Evolutionary conservation across 306 rosid genomes (phyloP).

Genomic region (Fragaria vesca): DNA sequence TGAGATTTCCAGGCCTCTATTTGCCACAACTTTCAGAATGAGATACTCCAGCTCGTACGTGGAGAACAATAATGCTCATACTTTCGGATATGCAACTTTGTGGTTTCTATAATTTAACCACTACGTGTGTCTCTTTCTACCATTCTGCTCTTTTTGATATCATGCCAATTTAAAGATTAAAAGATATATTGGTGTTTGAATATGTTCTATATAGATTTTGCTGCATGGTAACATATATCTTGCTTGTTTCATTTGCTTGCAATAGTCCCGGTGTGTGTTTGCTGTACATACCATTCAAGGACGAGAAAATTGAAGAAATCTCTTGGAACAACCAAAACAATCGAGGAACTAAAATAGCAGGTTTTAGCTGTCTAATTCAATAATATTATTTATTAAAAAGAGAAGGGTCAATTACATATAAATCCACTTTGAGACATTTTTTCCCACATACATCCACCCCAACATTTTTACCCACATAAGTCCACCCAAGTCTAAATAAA

Average conservation of each 20-base stretch:
- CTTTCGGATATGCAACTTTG: slow-evolving; percentile 12
- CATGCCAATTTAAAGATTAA: neutral
- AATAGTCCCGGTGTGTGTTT: neutral
- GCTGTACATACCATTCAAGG: neutral
- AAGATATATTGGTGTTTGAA: neutral
- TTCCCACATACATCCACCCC: too few relatives aligned
- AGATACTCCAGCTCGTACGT: slow-evolving; percentile 28
- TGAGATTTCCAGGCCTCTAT: slow-evolving; percentile 41
- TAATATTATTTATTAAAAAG: too few relatives aligned
- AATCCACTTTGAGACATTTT: too few relatives aligned
- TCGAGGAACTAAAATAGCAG: too few relatives aligned
- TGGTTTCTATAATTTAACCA: slow-evolving; percentile 4
- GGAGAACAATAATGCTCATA: slow-evolving; percentile 33
- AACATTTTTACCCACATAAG: too few relatives aligned
- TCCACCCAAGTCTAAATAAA: too few relatives aligned
- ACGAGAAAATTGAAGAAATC: neutral
- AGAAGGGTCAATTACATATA: too few relatives aligned
- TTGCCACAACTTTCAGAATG: slow-evolving; percentile 40
- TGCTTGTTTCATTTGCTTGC: neutral
- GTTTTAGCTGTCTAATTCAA: too few relatives aligned
- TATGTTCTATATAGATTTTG: neutral
- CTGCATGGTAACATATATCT: neutral
- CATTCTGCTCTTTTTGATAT: neutral
- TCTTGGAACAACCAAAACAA: neutral
- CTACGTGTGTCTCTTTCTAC: slow-evolving; percentile 11